These are phyloP conservation scores for Astragalus glycyphyllos DNA, from an alignment of 306 rosid species.

Conservation along the genomic window DNA sequence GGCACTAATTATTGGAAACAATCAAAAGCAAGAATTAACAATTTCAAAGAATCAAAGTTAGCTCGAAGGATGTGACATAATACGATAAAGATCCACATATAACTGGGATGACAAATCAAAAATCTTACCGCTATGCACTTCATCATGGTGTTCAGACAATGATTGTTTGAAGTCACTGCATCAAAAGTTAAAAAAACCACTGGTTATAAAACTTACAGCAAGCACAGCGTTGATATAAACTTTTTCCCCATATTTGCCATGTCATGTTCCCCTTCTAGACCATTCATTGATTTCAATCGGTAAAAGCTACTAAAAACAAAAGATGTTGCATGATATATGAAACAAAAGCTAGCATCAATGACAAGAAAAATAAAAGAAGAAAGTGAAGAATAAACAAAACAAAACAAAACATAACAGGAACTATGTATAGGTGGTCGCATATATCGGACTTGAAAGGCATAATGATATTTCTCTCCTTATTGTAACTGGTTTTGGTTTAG, in stretches of 20 bases:
- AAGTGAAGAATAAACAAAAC: background rate
- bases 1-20: constrained; percentile 21
- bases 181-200: constrained; percentile 32
- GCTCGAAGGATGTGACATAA: constrained; percentile 3
- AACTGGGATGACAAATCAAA: constrained; percentile 31
- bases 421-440: background rate
- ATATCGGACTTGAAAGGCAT: background rate
- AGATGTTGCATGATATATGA: constrained; percentile 5
- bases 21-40: background rate
- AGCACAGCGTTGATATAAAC: constrained; percentile 30
- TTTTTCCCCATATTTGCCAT: constrained; percentile 4
- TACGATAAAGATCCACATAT: constrained; percentile 6
- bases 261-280: constrained; percentile 16
- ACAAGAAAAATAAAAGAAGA: constrained; percentile 11
- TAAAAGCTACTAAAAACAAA: constrained; percentile 4
- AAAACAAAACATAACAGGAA: background rate
- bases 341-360: constrained; percentile 29
- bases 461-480: background rate
- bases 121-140: constrained; percentile 91
- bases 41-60: background rate
- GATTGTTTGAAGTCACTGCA: constrained; percentile 81
- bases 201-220: constrained; percentile 28
- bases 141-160: constrained; percentile 87
- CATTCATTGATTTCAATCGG: constrained; percentile 30
- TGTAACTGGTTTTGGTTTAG: constrained; percentile 1